Conservation (phyloP, 2,329 filamentous ascomycete genomes). For the Calonectria pseudoturangicola region DNA sequence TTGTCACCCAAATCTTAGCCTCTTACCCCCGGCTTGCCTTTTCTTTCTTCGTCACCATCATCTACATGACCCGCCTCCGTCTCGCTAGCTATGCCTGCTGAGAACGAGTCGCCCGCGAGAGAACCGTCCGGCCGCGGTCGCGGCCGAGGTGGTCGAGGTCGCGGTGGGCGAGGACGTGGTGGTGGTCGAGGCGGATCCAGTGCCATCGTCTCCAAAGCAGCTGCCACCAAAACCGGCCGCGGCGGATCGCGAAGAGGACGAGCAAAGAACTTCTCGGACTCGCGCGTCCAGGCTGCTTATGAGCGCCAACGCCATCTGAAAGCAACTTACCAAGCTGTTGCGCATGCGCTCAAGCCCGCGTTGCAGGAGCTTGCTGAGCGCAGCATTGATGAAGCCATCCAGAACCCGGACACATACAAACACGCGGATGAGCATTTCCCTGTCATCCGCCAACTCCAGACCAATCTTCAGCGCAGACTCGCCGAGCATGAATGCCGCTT, state of each 20-base stretch:
- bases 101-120: conserved; percentile 61
- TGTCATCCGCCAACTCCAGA: conserved; percentile 70
- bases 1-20: conserved; percentile 46
- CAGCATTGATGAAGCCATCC: conserved; percentile 73
- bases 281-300: conserved; percentile 74
- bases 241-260: conserved; percentile 68
- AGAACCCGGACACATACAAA: conserved; percentile 72
- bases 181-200: conserved; percentile 56
- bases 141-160: conserved; percentile 58
- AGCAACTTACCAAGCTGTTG: conserved; percentile 77
- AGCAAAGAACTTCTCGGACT: conserved; percentile 73
- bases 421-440: conserved; percentile 71
- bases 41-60: conserved; percentile 37
- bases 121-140: conserved; percentile 61
- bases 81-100: conserved; percentile 60
- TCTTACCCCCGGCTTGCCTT: conserved; percentile 41
- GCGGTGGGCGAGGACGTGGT: conserved; percentile 58
- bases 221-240: conserved; percentile 61
- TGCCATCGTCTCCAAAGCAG: conserved; percentile 58
- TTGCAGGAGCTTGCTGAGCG: conserved; percentile 79
- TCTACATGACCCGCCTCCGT: conserved; percentile 58
- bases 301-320: conserved; percentile 81
- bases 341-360: conserved; percentile 77
- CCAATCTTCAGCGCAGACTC: conserved; percentile 57
- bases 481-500: conserved; percentile 57